Evolutionary conservation across 2,329 filamentous ascomycete genomes (phyloP).

Genomic region (Rasamsonia emersonii): DNA sequence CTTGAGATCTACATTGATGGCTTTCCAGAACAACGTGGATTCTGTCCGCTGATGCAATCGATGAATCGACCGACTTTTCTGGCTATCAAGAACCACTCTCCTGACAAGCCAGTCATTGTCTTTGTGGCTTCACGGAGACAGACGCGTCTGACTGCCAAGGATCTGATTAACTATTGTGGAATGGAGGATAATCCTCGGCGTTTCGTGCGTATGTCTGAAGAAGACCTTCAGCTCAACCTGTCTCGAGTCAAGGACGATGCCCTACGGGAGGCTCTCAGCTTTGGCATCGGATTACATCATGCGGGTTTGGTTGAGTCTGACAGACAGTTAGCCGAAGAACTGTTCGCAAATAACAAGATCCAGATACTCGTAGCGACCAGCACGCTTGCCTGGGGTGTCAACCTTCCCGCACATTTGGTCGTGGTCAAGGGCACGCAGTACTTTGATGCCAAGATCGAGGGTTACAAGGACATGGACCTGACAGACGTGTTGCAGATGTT

Average conservation of each 20-base stretch:
- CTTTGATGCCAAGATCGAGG: slow-evolving; percentile 95
- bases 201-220: slow-evolving; percentile 90
- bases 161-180: slow-evolving; percentile 92
- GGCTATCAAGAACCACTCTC: slow-evolving; percentile 92
- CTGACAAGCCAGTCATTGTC: slow-evolving; percentile 94
- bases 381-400: slow-evolving; percentile 96
- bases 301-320: slow-evolving; percentile 94
- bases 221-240: slow-evolving; percentile 84
- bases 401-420: slow-evolving; percentile 90
- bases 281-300: slow-evolving; percentile 95
- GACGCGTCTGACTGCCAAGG: slow-evolving; percentile 88
- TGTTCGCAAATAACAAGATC: slow-evolving; percentile 96
- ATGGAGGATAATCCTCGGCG: slow-evolving; percentile 96
- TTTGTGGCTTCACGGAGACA: slow-evolving; percentile 94
- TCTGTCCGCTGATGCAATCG: slow-evolving; percentile 96
- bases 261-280: slow-evolving; percentile 85
- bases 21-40: slow-evolving; percentile 88
- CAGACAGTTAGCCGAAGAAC: slow-evolving; percentile 80
- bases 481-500: slow-evolving; percentile 98
- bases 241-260: slow-evolving; percentile 86
- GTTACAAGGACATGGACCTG: slow-evolving; percentile 97
- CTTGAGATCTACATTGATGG: slow-evolving; percentile 96
- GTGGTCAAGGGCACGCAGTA: slow-evolving; percentile 98
- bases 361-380: slow-evolving; percentile 94
- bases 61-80: slow-evolving; percentile 98